A percentile compares a stretch with the other conserved stretches of the same genome.
phyloP scores from a whole-genome alignment of 768 basidiomycete genomes.

The Paxillus ammoniavirescens region DNA sequence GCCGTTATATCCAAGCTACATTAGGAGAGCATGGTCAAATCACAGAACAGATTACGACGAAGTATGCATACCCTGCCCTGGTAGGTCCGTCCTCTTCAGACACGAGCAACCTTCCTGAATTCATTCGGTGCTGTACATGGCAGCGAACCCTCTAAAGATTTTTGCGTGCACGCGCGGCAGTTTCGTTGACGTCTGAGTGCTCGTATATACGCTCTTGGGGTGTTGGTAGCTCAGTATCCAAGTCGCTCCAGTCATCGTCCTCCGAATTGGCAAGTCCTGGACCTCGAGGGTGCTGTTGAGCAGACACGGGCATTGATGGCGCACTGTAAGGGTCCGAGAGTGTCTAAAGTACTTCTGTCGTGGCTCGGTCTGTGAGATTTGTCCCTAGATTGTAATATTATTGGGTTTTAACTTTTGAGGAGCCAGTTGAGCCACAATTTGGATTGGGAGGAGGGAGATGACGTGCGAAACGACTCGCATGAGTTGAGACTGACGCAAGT shows the following conservation, averaged over 20 bases:
- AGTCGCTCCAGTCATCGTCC: slow-evolving; percentile 30
- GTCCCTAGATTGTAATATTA: slow-evolving; percentile 78
- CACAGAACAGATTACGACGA: not conserved
- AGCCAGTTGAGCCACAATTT: slow-evolving; percentile 9
- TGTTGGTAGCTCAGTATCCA: slow-evolving; percentile 9
- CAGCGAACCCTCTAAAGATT: no score
- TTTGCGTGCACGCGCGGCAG: slow-evolving; percentile 67
- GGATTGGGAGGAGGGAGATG: slow-evolving; percentile 5
- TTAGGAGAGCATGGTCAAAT: not conserved
- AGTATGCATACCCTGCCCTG: slow-evolving; percentile 60
- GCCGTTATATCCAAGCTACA: slow-evolving; percentile 86
- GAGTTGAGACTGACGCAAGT: no score
- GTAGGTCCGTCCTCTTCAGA: slow-evolving; percentile 80
- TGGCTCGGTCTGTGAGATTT: slow-evolving; percentile 73
- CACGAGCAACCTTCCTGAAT: slow-evolving; percentile 85
- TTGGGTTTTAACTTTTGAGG: slow-evolving; percentile 69
- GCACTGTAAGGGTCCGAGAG: slow-evolving; percentile 30
- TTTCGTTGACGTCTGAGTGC: slow-evolving; percentile 46
- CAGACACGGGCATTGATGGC: slow-evolving; percentile 21
- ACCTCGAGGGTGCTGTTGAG: not conserved
- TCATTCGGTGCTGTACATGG: no score
- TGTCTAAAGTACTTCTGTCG: slow-evolving; percentile 77
- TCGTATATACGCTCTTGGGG: slow-evolving; percentile 9
- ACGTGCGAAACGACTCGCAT: slow-evolving; percentile 10
- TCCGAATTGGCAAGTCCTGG: slow-evolving; percentile 14